Conservation (phyloP, 495 filamentous ascomycete genomes). For the Xylaria nigripes region DNA sequence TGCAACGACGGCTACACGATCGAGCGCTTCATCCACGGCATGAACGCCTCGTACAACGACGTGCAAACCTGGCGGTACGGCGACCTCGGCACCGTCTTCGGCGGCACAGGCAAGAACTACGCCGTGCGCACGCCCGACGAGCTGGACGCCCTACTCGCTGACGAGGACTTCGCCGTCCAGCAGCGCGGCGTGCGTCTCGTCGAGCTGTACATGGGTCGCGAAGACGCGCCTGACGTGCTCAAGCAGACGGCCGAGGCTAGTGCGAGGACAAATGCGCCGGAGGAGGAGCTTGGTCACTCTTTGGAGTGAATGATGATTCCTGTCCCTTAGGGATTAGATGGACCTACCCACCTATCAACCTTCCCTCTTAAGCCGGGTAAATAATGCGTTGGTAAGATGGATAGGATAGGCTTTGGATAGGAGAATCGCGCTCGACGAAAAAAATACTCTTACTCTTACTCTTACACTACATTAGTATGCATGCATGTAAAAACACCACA, state of each 20-base stretch:
- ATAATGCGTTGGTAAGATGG: too few species aligned
- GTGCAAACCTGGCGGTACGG: conserved; percentile 66
- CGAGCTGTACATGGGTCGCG: conserved; percentile 76
- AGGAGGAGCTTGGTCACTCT: background rate
- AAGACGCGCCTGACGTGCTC: conserved; percentile 68
- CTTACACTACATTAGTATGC: too few species aligned
- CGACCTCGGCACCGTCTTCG: conserved; percentile 60
- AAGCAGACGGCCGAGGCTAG: conserved; percentile 64
- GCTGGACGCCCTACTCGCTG: conserved; percentile 56
- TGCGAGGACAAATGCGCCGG: conserved; percentile 43
- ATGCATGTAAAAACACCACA: too few species aligned
- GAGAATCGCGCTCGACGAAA: too few species aligned
- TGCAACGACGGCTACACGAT: conserved; percentile 73
- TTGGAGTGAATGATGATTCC: background rate
- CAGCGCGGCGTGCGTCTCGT: conserved; percentile 55
- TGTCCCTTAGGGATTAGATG: too few species aligned
- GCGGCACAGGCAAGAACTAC: conserved; percentile 53
- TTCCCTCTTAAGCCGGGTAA: too few species aligned
- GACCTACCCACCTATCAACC: too few species aligned
- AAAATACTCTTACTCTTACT: too few species aligned
- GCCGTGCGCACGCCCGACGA: conserved; percentile 63
- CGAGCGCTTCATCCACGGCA: conserved; percentile 67
- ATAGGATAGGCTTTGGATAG: too few species aligned
- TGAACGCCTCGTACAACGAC: conserved; percentile 74
- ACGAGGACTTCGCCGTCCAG: conserved; percentile 52